Evolutionary conservation across 495 filamentous ascomycete species (phyloP).

Genomic region (Penicillium coffeae): DNA sequence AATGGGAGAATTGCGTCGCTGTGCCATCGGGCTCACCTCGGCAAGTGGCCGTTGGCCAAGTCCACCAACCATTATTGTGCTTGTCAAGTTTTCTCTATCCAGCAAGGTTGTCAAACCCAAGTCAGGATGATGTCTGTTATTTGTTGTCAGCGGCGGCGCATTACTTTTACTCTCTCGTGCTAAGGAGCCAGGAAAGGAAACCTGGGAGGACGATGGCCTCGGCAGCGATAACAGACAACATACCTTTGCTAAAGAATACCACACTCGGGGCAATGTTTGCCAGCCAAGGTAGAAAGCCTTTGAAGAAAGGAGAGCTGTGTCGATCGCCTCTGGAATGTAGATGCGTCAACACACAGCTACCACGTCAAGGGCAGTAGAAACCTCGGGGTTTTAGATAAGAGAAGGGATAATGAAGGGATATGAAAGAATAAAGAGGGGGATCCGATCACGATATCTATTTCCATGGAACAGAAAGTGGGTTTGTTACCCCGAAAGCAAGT

Average conservation of each 20-base stretch:
- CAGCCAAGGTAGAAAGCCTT: conserved; percentile 14
- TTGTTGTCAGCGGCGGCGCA: conserved; percentile 11
- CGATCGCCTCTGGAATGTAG: conserved; percentile 31
- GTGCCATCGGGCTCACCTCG: conserved; percentile 54
- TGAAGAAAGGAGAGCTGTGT: conserved; percentile 22
- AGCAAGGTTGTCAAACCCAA: neutral
- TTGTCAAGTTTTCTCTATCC: conserved; percentile 2
- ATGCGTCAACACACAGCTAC: conserved; percentile 21
- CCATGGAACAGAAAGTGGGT: conserved; percentile 28
- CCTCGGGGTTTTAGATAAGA: conserved; percentile 2
- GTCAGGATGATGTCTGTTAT: neutral
- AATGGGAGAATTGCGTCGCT: conserved; percentile 69
- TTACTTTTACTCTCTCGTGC: neutral
- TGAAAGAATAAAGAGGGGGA: conserved; percentile 22
- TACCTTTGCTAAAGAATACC: conserved; percentile 22
- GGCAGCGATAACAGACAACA: conserved; percentile 8
- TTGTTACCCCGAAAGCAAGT: conserved; percentile 23
- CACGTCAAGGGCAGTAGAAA: conserved; percentile 8
- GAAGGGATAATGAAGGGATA: conserved; percentile 27
- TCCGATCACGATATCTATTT: conserved; percentile 25
- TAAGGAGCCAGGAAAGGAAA: neutral
- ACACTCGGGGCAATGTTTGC: conserved; percentile 16
- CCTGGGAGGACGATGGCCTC: neutral
- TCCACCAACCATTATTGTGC: conserved; percentile 36
- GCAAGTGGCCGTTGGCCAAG: conserved; percentile 48